Conservation (phyloP, 305 asterid genomes). For the Fraxinus floribunda region DNA sequence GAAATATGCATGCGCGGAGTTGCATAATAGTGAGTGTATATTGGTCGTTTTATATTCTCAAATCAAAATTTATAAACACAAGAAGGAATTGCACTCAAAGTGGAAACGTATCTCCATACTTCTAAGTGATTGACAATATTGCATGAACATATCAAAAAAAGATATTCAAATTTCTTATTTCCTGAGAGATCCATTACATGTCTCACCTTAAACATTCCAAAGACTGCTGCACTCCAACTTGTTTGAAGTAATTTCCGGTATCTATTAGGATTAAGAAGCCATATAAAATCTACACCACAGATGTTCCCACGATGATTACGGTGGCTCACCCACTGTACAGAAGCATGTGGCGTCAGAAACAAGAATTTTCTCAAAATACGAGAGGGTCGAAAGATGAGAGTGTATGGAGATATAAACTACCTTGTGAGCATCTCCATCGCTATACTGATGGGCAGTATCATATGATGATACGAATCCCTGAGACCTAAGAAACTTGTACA, state of each 20-base stretch:
- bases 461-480: slow-evolving; percentile 94
- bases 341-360: slow-evolving; percentile 21
- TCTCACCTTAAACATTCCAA: slow-evolving; percentile 93
- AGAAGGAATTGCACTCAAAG: not conserved
- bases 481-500: slow-evolving; percentile 85
- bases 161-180: not conserved
- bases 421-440: slow-evolving; percentile 96
- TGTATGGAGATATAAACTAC: slow-evolving; percentile 30
- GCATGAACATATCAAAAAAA: slow-evolving; percentile 1
- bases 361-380: not conserved
- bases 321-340: slow-evolving; percentile 88
- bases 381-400: not conserved
- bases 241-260: slow-evolving; percentile 78
- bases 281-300: slow-evolving; percentile 95
- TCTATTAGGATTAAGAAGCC: slow-evolving; percentile 93
- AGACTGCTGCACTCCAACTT: slow-evolving; percentile 92
- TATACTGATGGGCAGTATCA: slow-evolving; percentile 92
- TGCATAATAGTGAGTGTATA: not conserved
- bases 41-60: not conserved
- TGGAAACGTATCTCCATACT: not conserved
- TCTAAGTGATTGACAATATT: not conserved
- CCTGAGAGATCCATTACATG: not conserved
- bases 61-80: not conserved
- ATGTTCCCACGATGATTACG: slow-evolving; percentile 96
- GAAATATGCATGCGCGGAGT: not conserved